phyloP scores from a whole-genome alignment of 2,329 filamentous ascomycete species.

The Thermoascus crustaceus region DNA sequence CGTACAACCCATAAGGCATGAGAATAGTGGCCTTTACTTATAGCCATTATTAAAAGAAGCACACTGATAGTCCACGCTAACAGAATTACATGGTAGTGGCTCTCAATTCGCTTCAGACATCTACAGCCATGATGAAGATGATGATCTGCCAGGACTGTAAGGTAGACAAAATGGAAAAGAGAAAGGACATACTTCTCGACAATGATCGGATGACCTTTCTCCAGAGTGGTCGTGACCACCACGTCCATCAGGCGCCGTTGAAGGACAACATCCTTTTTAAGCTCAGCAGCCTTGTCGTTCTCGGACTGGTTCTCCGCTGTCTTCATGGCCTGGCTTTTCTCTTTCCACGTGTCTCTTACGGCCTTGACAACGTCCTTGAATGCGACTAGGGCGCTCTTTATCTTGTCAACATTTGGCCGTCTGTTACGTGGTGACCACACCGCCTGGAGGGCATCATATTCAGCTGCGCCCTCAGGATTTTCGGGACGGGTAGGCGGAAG shows the following conservation, averaged over 20 bases:
- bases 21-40: conserved; percentile 19
- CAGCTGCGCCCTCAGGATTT: conserved; percentile 44
- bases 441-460: conserved; percentile 54
- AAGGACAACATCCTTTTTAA: conserved; percentile 50
- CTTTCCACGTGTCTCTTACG: conserved; percentile 55
- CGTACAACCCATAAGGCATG: conserved; percentile 6
- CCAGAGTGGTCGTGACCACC: conserved; percentile 36
- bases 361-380: conserved; percentile 54
- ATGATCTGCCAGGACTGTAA: conserved; percentile 16
- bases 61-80: conserved; percentile 19
- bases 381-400: conserved; percentile 47
- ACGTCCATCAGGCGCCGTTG: conserved; percentile 51
- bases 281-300: conserved; percentile 43
- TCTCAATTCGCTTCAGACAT: conserved; percentile 28
- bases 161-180: conserved; percentile 10
- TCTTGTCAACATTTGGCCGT: conserved; percentile 41
- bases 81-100: conserved; percentile 27
- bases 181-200: conserved; percentile 41
- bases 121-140: conserved; percentile 22
- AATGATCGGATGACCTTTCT: conserved; percentile 39
- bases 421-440: conserved; percentile 52
- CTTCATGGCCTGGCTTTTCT: conserved; percentile 47
- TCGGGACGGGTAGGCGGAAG: conserved; percentile 45
- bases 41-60: conserved; percentile 18
- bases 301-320: conserved; percentile 52